These are phyloP conservation scores for Singerocomus inundabilis DNA, from an alignment of 1,284 basidiomycete species.

Conservation along the genomic window DNA sequence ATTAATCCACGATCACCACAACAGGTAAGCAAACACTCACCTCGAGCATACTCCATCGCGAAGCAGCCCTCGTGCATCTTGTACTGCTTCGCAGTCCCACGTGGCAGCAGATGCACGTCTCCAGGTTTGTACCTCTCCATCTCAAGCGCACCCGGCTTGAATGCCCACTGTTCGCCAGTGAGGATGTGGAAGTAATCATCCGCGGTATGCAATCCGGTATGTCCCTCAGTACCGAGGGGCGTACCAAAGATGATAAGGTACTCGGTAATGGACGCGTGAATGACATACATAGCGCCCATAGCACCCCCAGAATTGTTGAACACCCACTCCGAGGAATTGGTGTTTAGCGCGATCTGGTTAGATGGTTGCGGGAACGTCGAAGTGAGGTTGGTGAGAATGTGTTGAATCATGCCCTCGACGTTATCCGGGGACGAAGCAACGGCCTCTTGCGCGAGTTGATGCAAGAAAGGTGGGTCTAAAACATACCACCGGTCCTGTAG, in stretches of 20 bases:
- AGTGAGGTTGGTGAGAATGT: constrained; percentile 77
- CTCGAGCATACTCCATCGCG: constrained; percentile 92
- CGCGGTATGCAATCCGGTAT: constrained; percentile 90
- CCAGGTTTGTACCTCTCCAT: constrained; percentile 86
- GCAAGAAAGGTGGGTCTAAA: constrained; percentile 63
- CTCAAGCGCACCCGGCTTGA: constrained; percentile 74
- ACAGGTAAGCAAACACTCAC: constrained; percentile 41
- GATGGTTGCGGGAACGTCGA: constrained; percentile 53
- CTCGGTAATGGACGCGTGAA: constrained; percentile 93
- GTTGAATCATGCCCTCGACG: constrained; percentile 67
- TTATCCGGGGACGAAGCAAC: constrained; percentile 62
- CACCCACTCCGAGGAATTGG: constrained; percentile 81
- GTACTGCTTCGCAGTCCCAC: constrained; percentile 93
- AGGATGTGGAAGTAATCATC: constrained; percentile 99
- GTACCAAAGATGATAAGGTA: constrained; percentile 96
- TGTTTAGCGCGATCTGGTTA: constrained; percentile 54
- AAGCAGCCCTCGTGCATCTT: constrained; percentile 96
- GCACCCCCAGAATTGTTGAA: constrained; percentile 98
- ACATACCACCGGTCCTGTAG: constrained; percentile 62
- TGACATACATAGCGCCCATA: constrained; percentile 98
- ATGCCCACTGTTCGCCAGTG: constrained; percentile 91
- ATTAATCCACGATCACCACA: background rate
- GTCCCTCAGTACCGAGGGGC: constrained; percentile 94
- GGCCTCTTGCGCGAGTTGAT: constrained; percentile 70
- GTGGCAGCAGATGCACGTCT: constrained; percentile 77